Evolutionary conservation across 257 asterid genomes (phyloP).

Genomic region (Plantago major): DNA sequence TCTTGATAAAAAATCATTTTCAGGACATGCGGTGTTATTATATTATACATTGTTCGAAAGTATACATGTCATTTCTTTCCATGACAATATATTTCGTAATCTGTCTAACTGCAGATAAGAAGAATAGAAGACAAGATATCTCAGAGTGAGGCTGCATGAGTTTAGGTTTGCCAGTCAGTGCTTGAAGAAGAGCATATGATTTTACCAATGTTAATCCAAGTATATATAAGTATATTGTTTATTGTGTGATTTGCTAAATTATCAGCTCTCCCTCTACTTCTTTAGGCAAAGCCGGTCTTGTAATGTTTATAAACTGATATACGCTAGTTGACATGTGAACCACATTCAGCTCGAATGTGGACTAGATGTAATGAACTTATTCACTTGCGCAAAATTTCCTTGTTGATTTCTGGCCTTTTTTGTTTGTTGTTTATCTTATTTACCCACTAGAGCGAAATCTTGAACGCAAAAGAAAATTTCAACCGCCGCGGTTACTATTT

Average conservation of each 20-base stretch:
- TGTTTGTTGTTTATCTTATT: too few species aligned
- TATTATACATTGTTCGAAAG: background rate
- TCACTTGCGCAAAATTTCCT: background rate
- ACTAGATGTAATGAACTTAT: background rate
- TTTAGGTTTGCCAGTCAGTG: background rate
- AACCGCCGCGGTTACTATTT: too few species aligned
- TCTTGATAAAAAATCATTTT: background rate
- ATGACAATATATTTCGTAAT: background rate
- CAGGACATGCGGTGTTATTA: background rate
- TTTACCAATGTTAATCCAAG: background rate
- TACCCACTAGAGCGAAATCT: too few species aligned
- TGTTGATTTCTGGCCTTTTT: too few species aligned
- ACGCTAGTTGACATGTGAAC: background rate
- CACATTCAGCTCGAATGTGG: background rate
- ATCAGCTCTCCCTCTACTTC: background rate
- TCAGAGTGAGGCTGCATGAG: background rate
- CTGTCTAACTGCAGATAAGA: constrained; percentile 8
- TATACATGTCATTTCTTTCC: background rate
- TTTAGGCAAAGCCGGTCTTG: background rate
- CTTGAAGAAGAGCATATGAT: background rate
- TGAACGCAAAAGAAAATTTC: too few species aligned
- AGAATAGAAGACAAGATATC: background rate
- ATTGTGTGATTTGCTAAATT: background rate
- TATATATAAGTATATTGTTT: background rate
- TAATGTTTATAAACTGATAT: background rate